phyloP scores from a whole-genome alignment of 2,329 filamentous ascomycete species.

The Mariannaea elegans region DNA sequence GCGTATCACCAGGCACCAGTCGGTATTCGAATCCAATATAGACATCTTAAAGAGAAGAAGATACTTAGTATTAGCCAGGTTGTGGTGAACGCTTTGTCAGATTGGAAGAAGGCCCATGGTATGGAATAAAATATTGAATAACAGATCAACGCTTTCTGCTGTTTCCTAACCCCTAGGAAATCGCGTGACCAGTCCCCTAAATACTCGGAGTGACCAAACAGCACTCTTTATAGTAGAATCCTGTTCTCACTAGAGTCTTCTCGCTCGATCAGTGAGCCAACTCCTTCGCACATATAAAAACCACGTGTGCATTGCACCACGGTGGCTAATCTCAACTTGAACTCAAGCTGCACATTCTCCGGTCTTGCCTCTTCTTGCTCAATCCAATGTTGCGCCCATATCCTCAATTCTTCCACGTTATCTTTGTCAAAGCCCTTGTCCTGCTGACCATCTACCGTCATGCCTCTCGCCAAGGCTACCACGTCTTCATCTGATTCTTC shows the following conservation, averaged over 20 bases:
- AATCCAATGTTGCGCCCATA: background rate
- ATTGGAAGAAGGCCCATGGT: no score
- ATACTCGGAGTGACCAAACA: no score
- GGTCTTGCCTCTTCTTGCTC: background rate
- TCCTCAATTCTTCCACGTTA: background rate
- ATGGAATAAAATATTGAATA: no score
- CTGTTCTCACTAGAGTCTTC: background rate
- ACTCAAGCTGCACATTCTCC: conserved; percentile 1
- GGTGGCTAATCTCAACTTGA: background rate
- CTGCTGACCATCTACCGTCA: background rate
- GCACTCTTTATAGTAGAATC: no score
- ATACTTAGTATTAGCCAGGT: no score
- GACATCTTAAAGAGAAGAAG: no score
- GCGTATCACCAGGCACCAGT: no score
- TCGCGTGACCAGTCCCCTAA: no score
- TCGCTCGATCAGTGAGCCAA: background rate
- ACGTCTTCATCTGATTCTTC: conserved; percentile 1
- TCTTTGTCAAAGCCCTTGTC: background rate
- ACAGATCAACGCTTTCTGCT: no score
- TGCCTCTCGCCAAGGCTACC: background rate
- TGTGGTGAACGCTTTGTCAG: no score
- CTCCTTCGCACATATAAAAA: background rate
- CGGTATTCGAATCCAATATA: no score
- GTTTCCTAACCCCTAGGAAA: no score
- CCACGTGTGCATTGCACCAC: background rate